These are phyloP conservation scores for Yamadazyma nakazawae DNA, from an alignment of 805 yeast genomes.

Conservation along the genomic window DNA sequence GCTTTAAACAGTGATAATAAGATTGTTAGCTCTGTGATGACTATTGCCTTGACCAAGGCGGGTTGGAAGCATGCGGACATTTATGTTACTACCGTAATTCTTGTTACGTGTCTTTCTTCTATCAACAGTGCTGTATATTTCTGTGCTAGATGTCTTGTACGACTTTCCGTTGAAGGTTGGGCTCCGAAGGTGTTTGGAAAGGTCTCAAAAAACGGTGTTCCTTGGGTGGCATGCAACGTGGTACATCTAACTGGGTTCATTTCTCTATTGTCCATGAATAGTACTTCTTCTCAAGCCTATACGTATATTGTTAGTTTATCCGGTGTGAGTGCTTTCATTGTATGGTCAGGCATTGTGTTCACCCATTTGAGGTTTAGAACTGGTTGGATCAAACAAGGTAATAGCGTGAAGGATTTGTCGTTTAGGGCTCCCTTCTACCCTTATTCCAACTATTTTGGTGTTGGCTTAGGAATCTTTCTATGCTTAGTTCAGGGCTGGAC, in stretches of 20 bases:
- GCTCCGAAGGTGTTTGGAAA: conserved; percentile 35
- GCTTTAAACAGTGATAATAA: conserved; percentile 15
- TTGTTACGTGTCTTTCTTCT: conserved; percentile 40
- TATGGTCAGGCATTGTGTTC: conserved; percentile 20
- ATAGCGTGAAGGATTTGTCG: conserved; percentile 13
- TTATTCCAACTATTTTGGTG: conserved; percentile 14
- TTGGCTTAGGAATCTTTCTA: conserved; percentile 16
- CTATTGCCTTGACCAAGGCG: conserved; percentile 33
- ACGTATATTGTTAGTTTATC: conserved; percentile 18
- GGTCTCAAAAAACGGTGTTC: conserved; percentile 32
- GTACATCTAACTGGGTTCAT: conserved; percentile 19
- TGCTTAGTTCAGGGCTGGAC: conserved; percentile 23
- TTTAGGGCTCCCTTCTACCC: conserved; percentile 18
- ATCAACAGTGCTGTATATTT: conserved; percentile 30
- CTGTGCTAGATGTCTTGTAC: conserved; percentile 30
- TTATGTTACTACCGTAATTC: conserved; percentile 36
- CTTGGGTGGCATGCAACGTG: conserved; percentile 23
- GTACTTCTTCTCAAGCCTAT: conserved; percentile 18
- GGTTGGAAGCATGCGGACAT: conserved; percentile 33
- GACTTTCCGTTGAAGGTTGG: conserved; percentile 34
- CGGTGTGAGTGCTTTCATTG: conserved; percentile 21
- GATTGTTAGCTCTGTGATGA: conserved; percentile 35
- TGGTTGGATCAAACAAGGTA: conserved; percentile 20
- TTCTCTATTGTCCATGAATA: conserved; percentile 16
- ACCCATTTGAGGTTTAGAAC: conserved; percentile 19